Evolutionary conservation across 2,329 filamentous ascomycete genomes (phyloP), one percentile per base, ranked within the genome.

Genomic region (Penicillium sp.): DNA sequence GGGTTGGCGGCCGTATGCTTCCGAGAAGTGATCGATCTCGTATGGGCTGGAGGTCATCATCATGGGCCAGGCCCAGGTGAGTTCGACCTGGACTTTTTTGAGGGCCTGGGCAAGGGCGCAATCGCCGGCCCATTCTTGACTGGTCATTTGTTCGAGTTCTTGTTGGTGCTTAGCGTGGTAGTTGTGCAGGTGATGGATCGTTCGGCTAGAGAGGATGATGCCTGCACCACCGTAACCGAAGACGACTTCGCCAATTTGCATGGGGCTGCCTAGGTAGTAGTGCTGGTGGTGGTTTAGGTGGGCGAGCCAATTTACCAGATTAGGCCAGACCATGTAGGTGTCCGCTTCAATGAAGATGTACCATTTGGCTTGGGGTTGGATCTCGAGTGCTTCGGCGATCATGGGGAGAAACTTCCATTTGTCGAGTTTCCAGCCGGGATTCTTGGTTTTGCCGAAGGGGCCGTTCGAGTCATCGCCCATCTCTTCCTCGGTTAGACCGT

Each of bases 341-440:
- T 87, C 85, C 0, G 82, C 79, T 63, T 86, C 84, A 25, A 85
- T 78, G 68, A 87, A 87, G 56, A 85, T 73, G 62, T 81, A 87
- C 84, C 84, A 87, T 54, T 81, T 81, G 48, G 81, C 80, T 13
- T 82, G 70, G 0, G 82, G 82, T 30, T 64, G 67, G 52, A 75
- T 67, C 40, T 72, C 71, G 42, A 79, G 72, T 0, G 82, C 79
- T 55, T 79, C 77, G 54, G 83, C 79, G 10, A 83, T 78, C 75
- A 85, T 80, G 4, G 83, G 83, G 13, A 85, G 71, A 59, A 83
- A 82, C 65, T 85, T 85, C 82, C 83, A 85, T 64, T 85, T 85
- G 62, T 85, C 83, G 33, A 85, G 73, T 55, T 76, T 79, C 83
- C 78, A 77, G 49, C 78, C 77, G n/a, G 80, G 71, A 62, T 80